Evolutionary conservation across 2,329 filamentous ascomycete species (phyloP).

Genomic region (Aspergillus caelatus): DNA sequence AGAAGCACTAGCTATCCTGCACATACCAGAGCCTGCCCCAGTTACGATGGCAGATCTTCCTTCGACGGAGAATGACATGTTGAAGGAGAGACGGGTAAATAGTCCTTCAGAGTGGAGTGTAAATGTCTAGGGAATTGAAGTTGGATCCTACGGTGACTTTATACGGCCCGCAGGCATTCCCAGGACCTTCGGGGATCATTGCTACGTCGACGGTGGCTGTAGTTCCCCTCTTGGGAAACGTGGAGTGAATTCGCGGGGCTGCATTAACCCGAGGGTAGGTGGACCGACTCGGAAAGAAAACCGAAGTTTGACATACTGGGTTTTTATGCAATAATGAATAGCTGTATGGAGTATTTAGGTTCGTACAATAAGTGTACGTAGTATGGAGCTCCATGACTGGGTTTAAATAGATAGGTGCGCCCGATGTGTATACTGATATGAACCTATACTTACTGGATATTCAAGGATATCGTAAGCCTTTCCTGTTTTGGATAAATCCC

Average conservation of each 20-base stretch:
- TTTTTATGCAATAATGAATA: neutral
- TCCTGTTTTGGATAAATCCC: neutral
- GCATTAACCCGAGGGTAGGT: conserved; percentile 14
- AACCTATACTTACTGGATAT: neutral
- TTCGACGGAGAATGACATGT: conserved; percentile 45
- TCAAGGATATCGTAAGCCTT: neutral
- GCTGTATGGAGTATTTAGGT: too few relatives aligned
- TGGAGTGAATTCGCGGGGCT: conserved; percentile 20
- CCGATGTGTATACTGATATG: neutral
- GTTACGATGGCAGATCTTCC: conserved; percentile 58
- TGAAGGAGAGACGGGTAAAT: neutral
- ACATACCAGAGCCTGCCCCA: conserved; percentile 56
- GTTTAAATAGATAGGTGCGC: neutral
- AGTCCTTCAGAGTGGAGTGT: conserved; percentile 2
- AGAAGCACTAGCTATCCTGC: neutral
- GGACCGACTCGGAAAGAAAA: conserved; percentile 13
- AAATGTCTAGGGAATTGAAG: neutral
- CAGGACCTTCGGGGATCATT: conserved; percentile 1
- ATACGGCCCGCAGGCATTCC: neutral
- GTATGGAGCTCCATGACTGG: neutral
- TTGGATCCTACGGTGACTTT: neutral
- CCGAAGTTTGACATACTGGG: neutral
- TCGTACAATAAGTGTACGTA: neutral
- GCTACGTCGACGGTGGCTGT: conserved; percentile 7
- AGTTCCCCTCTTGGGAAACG: conserved; percentile 7